Evolutionary conservation across 805 yeast species (phyloP), one percentile per base, ranked within the genome.

Genomic region (Candida takata): DNA sequence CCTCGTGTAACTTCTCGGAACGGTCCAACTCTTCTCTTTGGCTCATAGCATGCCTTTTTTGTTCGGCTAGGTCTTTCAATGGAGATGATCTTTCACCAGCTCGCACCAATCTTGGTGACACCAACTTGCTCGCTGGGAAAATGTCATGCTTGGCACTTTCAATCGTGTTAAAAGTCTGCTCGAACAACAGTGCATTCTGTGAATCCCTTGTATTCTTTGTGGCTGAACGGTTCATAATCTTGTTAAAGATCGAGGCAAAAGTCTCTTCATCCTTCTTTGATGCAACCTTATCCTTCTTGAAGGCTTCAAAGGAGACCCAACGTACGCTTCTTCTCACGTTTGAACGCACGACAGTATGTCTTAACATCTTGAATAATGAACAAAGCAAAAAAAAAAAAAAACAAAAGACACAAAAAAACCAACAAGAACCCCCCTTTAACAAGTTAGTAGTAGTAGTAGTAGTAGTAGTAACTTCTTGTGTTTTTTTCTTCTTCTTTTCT

Each of bases 261-360:
- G 29, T 33, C 19, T 33, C 35, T n/a, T 33, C 30, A n/a, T 33
- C 25, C 19, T 33, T 20, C 24, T 33, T 33, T 11, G 35, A 33
- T 9, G 34, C 18, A 13, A 27, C 24, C 11, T 33, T 31, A 14
- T 31, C 34, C 24, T 17, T 24, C 24, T 24, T 31, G 24, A 24
- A 31, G 1, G 24, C 28, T 12, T 12, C 13, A 6, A 24, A 16
- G 7, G 34, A 31, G 28, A 13, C 16, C 18, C 10, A 24, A 13
- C 29, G 29, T 7, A 18, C 16, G 15, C 20, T 17, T 11, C 33
- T 30, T 20, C 23, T 20, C 23, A 10, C 23, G 10, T 10, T 20
- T 20, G 23, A 20, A 10, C 23, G 23, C 10, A 20, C 10, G 23
- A 20, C 9, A 8, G 23, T 20, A 10, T 20, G 10, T 20, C 23